These are phyloP conservation scores for Graphium sp. DNA, from an alignment of 2,329 filamentous ascomycete species.

Conservation along the genomic window DNA sequence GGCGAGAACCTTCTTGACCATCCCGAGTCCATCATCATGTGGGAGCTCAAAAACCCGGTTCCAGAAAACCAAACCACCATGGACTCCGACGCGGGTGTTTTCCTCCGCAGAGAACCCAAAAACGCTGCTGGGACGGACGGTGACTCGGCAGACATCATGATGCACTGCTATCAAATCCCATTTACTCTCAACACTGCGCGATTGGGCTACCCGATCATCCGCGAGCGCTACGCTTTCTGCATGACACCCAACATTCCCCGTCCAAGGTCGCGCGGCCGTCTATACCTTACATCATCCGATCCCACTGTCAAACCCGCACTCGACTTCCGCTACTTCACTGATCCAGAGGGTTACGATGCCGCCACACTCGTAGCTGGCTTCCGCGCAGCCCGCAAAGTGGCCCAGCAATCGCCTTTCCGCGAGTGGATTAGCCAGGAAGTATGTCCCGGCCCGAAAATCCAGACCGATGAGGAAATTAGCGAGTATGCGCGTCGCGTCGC, in stretches of 20 bases:
- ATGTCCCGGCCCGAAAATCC: conserved; percentile 55
- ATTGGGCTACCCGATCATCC: conserved; percentile 47
- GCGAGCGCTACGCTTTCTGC: conserved; percentile 72
- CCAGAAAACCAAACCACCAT: conserved; percentile 72
- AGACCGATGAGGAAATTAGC: conserved; percentile 64
- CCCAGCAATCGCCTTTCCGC: conserved; percentile 60
- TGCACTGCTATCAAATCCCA: conserved; percentile 93
- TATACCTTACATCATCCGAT: conserved; percentile 63
- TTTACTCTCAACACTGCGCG: conserved; percentile 75
- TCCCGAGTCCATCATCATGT: conserved; percentile 42
- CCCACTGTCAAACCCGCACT: conserved; percentile 65
- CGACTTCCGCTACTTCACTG: conserved; percentile 82
- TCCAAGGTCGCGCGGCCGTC: conserved; percentile 57
- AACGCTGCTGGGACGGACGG: conserved; percentile 54
- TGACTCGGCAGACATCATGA: conserved; percentile 74
- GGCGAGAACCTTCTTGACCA: conserved; percentile 48
- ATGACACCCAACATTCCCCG: conserved; percentile 87
- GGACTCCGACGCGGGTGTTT: conserved; percentile 81
- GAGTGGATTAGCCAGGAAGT: conserved; percentile 72
- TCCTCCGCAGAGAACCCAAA: conserved; percentile 60
- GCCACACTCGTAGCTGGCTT: conserved; percentile 65
- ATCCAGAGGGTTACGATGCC: conserved; percentile 71
- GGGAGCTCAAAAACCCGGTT: conserved; percentile 65
- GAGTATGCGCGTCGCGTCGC: conserved; percentile 69
- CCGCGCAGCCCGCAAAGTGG: conserved; percentile 60